Evolutionary conservation across 805 yeast species (phyloP), one percentile per base, ranked within the genome.

Genomic region (Cyberlindnera petersonii): DNA sequence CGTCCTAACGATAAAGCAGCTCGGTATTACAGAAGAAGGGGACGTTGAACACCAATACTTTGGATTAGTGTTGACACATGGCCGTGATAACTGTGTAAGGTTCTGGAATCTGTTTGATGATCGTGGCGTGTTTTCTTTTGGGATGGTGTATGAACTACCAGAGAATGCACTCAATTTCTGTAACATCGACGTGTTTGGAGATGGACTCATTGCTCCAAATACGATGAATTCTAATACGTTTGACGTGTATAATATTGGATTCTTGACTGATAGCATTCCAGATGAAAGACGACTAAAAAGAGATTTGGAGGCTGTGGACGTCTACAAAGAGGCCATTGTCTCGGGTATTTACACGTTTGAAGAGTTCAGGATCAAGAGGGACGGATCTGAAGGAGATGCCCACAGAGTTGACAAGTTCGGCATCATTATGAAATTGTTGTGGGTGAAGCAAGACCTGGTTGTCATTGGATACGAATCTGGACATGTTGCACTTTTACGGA

Each of bases 401-500:
- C 42, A 40, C 33, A 52, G 53, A 29, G 45, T 29, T 14, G 54
- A 50, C 21, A 75, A 69, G 13, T 68, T 74, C 24, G 94, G 94
- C 2, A 81, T 84, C 28, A 72, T 82, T 11, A 83, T 86, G 87
- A 71, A 68, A 32, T 49, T 82, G 3, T 43, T 53, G 1, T 71
- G 75, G 59, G 49, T 71, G 1, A 50, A 49, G 9, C 24, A 37
- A 4, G 48, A 53, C 3, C 40, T 58, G 1, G 52, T 77, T 14
- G 58, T 59, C 14, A 64, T 81, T 6, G 95, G 94, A 1, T 86
- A 73, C 53, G 95, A 86, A 55, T 79, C 84, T 14, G 95, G 95
- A 0, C 79, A 75, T 48, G 67, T 77, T 6, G 60, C 63, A 1
- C 49, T 60, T 1, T 62, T 53, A 21, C 35, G 47, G 10, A 22